Evolutionary conservation across 1,284 basidiomycete genomes (phyloP).

Genomic region (Malassezia dermatis): DNA sequence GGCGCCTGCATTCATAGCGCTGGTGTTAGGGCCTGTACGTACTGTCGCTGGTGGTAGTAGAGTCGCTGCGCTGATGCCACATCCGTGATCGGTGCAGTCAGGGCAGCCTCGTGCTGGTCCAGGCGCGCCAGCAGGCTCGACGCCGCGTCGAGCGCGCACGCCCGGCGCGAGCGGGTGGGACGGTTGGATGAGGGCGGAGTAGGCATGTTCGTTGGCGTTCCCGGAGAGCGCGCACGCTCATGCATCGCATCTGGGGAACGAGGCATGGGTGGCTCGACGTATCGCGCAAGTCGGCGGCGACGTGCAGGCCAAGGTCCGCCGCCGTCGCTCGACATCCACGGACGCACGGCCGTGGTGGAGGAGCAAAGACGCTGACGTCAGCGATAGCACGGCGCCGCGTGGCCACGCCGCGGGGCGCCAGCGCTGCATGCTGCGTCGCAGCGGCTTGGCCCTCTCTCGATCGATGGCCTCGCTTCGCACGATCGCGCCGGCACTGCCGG

Average conservation of each 20-base stretch:
- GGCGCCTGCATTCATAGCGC: not conserved
- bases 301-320: too few species aligned
- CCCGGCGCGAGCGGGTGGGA: not conserved
- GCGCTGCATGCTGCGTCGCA: not conserved
- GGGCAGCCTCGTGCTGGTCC: not conserved
- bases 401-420: not conserved
- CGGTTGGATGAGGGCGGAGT: not conserved
- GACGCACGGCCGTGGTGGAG: not conserved
- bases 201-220: not conserved
- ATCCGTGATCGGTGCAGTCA: not conserved
- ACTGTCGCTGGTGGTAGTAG: not conserved
- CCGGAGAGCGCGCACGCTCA: not conserved
- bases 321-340: too few species aligned
- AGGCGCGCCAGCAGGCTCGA: not conserved
- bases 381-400: not conserved
- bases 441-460: not conserved
- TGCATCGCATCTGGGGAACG: not conserved
- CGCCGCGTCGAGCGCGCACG: not conserved
- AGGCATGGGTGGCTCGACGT: too few species aligned
- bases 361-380: not conserved
- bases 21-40: not conserved
- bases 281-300: not conserved
- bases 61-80: not conserved
- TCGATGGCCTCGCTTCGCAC: not conserved
- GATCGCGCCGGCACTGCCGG: not conserved